Percentiles rank a stretch among this genome's conserved stretches.
phyloP scores from a whole-genome alignment of 2,329 filamentous ascomycete genomes.

The Penicillium rolfsii region DNA sequence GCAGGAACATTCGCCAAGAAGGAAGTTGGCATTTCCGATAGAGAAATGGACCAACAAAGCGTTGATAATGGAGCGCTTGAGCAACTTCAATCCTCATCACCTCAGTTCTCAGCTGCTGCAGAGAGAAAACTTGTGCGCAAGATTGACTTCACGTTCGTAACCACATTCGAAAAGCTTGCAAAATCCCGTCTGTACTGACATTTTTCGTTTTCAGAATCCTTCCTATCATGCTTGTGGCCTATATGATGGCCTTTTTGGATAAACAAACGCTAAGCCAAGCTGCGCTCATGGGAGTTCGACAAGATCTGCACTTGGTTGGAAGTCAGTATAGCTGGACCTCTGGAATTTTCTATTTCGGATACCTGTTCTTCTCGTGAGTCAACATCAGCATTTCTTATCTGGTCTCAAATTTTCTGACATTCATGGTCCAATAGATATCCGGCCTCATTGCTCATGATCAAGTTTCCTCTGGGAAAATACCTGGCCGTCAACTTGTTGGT shows the following conservation, averaged over 20 bases:
- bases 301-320: conserved; percentile 35
- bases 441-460: conserved; percentile 40
- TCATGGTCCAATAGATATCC: conserved; percentile 26
- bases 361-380: conserved; percentile 34
- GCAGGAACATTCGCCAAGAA: conserved; percentile 1
- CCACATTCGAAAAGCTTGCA: no score
- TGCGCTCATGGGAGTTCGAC: conserved; percentile 39
- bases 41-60: conserved; percentile 9
- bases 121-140: conserved; percentile 29
- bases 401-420: neutral
- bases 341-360: conserved; percentile 34
- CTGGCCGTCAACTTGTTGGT: conserved; percentile 32
- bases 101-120: conserved; percentile 19
- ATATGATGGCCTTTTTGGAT: conserved; percentile 41
- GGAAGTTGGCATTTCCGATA: neutral
- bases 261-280: conserved; percentile 41
- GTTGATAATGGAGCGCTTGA: conserved; percentile 20
- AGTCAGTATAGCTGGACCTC: conserved; percentile 30
- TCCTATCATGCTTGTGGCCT: conserved; percentile 34
- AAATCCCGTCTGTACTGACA: neutral
- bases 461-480: conserved; percentile 44
- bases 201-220: conserved; percentile 20
- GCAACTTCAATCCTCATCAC: conserved; percentile 13
- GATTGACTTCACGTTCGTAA: conserved; percentile 28
- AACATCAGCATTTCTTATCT: neutral